Base-by-base conservation (phyloP, 2,329 filamentous ascomycete species). In the Karstenula rhodostoma region DNA sequence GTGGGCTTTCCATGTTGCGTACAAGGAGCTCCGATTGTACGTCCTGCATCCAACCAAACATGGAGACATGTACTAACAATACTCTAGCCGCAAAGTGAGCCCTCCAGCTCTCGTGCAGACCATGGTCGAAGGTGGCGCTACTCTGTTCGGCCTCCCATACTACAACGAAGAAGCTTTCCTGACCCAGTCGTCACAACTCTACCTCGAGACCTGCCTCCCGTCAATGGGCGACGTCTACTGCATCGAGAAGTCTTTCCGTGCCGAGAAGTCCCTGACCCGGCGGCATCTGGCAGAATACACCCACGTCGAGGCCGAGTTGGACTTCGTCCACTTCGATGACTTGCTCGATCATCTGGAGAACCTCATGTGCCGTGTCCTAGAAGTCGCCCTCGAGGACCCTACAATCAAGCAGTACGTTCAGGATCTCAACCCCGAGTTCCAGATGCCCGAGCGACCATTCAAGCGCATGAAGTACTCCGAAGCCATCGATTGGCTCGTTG, bases 241-340 rank as follows among this genome's bases (percentile, higher is more conserved):
- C 77, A 94, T 99, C 73, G 94, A 97, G 80, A 97, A 97, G 79
- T 98, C 94, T 1, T 99, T 99, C 89, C 94, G 95, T 63, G 95
- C 95, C 15, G 95, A 99, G 81, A 97, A 97, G 82, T 94, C 90
- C 7, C 85, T 98, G 59, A 99, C 95, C 52, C 91, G 95, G 63
- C 92, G 95, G 73, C 95, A 99, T 78, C 82, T 99, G 72, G 92
- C 93, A 50, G 95, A 99, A 81, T 99, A 97, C 83, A 96, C 94
- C 1, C 95, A 99, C 82, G 87, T 99, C 68, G 95, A 99, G 82
- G 94, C 90, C 60, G 95, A 99, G 80, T 86, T 99, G 61, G 95
- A 98, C 83, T 98, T 95, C 77, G 96, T 99, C 82, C 87, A 87
- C 69, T 99, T 99, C 75, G 86, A 90, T 67, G 93, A 97, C 78